Conservation (phyloP, 306 rosid species). For the Begonia masoniana region DNA sequence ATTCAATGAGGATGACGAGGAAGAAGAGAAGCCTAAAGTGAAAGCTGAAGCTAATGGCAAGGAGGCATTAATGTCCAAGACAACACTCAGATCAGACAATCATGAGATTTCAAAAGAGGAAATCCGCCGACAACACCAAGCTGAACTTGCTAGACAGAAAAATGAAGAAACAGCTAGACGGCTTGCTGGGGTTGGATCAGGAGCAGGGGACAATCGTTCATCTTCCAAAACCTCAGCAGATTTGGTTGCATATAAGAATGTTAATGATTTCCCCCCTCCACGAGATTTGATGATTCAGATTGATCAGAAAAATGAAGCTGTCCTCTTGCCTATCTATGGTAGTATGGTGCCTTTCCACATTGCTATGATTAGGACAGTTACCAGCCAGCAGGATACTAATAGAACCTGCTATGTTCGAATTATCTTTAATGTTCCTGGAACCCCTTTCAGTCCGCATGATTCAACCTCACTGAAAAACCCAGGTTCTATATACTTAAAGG, state of each 20-base stretch:
- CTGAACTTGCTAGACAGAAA: constrained; percentile 97
- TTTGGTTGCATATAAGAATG: constrained; percentile 69
- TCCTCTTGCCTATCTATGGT: constrained; percentile 82
- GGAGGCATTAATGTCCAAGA: constrained; percentile 51
- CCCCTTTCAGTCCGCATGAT: constrained; percentile 82
- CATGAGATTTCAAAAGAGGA: constrained; percentile 90
- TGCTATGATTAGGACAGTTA: constrained; percentile 69
- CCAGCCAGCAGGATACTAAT: constrained; percentile 60
- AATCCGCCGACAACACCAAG: constrained; percentile 89
- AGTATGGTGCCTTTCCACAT: constrained; percentile 92
- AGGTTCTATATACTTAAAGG: constrained; percentile 78
- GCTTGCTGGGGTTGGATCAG: constrained; percentile 71
- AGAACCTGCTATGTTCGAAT: constrained; percentile 47
- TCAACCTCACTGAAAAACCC: constrained; percentile 49
- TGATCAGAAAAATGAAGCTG: constrained; percentile 83
- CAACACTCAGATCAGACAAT: constrained; percentile 83
- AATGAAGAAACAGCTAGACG: constrained; percentile 97
- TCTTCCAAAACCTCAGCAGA: constrained; percentile 42
- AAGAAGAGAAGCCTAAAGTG: constrained; percentile 34
- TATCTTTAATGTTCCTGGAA: constrained; percentile 79
- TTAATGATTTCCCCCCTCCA: constrained; percentile 65
- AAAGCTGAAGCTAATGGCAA: constrained; percentile 28
- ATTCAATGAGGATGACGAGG: constrained; percentile 77
- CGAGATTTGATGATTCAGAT: constrained; percentile 84
- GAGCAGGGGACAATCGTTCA: constrained; percentile 47